Evolutionary conservation across 2,329 filamentous ascomycete species (phyloP), one percentile per base, ranked within the genome.

Genomic region (Aspergillus arachidicola): DNA sequence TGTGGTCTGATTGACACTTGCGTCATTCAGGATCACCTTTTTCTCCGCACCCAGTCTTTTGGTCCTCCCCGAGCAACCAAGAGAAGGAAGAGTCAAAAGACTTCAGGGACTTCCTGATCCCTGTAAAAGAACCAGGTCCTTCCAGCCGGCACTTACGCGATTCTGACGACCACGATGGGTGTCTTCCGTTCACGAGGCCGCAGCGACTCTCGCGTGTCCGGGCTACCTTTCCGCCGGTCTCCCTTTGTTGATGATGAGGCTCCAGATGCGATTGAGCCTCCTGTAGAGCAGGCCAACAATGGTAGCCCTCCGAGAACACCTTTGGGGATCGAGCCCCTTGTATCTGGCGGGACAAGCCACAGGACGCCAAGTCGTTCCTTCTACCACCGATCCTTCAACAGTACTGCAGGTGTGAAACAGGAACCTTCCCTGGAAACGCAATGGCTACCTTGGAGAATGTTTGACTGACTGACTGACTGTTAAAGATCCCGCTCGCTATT

Each of bases 401-500:
- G 73, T 51, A 69, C 77, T 53, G 70, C 77, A 66, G 80, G 79
- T 80, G 68, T 56, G 73, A 63, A 58, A 32, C 28, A 21, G 48
- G 28, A 51, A 34, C 28, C 48, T 32, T 51, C 48, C 48, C 19
- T 14, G 16, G 9, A 32, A 34, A n/a, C 48, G 28, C 48, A n/a
- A 51, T 51, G 28, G 48, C 48, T 32, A 30, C 7, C 9, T 32
- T 12, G 48, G 28, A 51, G 48, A 51, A 19, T 34, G 48, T 12
- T 28, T 28, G 26, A 28, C 26, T 64, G 62, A 68, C 19, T 74
- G 68, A 76, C 66, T 63, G 60, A 45, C 10, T 23, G 38, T n/a
- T 21, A 74, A 86, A 78, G 91, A 94, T 73, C 90, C 87, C 69
- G 85, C 87, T 21, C 87, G 92, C 70, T 91, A 92, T 76, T 91